Evolutionary conservation across 495 filamentous ascomycete genomes (phyloP), one percentile per base, ranked within the genome.

Genomic region (Pseudoneurospora amorphoporcata): DNA sequence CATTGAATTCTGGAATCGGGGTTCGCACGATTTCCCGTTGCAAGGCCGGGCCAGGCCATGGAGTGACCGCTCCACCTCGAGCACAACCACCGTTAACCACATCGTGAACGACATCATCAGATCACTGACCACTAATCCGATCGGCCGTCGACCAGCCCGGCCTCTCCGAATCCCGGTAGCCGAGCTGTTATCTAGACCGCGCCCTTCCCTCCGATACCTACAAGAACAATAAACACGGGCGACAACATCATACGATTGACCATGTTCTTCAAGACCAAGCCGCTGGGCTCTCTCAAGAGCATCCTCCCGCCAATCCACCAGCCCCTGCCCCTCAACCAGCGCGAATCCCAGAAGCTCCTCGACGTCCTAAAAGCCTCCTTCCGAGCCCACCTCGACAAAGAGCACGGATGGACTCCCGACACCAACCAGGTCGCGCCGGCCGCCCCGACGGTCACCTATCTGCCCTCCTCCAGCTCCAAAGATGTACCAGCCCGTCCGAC

Each of bases 301-400:
- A 69, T 89, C 74, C 84, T 86, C 65, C 80, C 87, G 3, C 90
- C 88, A 75, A 86, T 95, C 65, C 90, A 94, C 76, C 90, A 87
- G 19, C 91, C 91, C 23, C 84, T 92, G 3, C 90, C 91, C 3
- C 83, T 93, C 29, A 88, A 83, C 68, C 82, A 82, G 8, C 87
- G 86, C 75, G 88, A 94, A 74, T 90, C 90, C 39, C 84, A 90
- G 74, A 87, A 89, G 73, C 84, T 96, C 2, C 88, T 94, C 71
- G 83, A 87, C 37, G 84, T 87, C 70, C 87, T 96, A 72, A 94
- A 91, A 19, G 83, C 85, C 5, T 94, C 92, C n/a, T 96, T 96
- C 81, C 88, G 90, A 71, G 82, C 86, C 43, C 90, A 92, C 41
- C 85, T 96, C 40, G 91, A 94, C 77, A 82, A 80, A 43, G 87